Conservation (phyloP, 2,329 filamentous ascomycete genomes). For the Nakataea oryzae region DNA sequence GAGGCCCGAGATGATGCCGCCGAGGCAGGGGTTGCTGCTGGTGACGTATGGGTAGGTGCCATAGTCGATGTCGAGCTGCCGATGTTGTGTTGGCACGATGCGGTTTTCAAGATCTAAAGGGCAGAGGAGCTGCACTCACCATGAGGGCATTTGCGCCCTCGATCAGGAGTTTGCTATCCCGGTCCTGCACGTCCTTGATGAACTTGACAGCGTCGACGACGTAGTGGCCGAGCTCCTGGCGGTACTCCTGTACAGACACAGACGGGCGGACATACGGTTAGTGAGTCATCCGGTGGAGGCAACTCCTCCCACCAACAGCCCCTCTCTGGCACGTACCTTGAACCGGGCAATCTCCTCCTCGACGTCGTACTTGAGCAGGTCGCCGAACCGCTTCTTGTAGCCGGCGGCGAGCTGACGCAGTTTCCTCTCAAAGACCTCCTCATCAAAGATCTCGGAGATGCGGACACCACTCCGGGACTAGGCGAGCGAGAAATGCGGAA, state of each 20-base stretch:
- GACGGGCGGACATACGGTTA: background rate
- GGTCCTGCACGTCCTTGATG: constrained; percentile 40
- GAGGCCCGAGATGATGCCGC: constrained; percentile 49
- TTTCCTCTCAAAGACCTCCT: constrained; percentile 54
- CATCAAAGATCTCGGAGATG: constrained; percentile 57
- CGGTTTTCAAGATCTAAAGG: constrained; percentile 43
- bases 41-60: constrained; percentile 51
- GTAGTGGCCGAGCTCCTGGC: constrained; percentile 26
- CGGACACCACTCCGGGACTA: constrained; percentile 51
- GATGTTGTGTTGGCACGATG: constrained; percentile 9
- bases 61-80: constrained; percentile 43
- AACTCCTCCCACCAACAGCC: too few relatives aligned
- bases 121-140: constrained; percentile 26
- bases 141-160: constrained; percentile 54
- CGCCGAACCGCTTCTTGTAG: constrained; percentile 60
- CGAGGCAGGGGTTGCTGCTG: constrained; percentile 45
- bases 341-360: constrained; percentile 59
- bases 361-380: constrained; percentile 46
- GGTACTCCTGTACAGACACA: background rate
- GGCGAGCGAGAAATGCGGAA: background rate
- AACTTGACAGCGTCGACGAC: constrained; percentile 52
- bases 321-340: constrained; percentile 23
- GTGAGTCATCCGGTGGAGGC: background rate
- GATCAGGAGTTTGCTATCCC: constrained; percentile 45
- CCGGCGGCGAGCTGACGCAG: constrained; percentile 49